phyloP scores from a whole-genome alignment of 306 rosid species.

The Fragaria ananassa region DNA sequence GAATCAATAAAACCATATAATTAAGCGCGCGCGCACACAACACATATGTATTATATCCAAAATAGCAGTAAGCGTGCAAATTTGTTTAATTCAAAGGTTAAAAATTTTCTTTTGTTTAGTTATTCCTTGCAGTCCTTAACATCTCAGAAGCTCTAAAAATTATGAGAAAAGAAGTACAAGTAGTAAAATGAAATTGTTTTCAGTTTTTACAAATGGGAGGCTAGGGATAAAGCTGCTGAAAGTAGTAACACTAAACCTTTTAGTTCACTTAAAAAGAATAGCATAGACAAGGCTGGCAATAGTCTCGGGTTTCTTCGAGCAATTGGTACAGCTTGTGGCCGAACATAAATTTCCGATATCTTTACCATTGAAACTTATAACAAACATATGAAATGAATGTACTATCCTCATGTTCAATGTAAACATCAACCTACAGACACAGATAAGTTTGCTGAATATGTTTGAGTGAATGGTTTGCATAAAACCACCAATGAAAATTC shows the following conservation, averaged over 20 bases:
- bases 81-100: not conserved
- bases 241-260: not conserved
- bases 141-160: not conserved
- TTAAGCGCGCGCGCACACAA: not conserved
- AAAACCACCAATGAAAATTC: not conserved
- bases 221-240: not conserved
- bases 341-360: constrained; percentile 72
- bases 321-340: constrained; percentile 77
- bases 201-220: not conserved
- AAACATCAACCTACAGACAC: not conserved
- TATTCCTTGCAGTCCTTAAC: not conserved
- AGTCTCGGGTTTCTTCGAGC: constrained; percentile 84
- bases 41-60: not conserved
- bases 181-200: not conserved
- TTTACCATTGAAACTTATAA: constrained; percentile 6
- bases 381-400: not conserved
- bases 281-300: constrained; percentile 81
- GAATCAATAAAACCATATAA: not conserved
- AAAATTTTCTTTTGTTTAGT: not conserved
- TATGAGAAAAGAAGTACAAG: not conserved
- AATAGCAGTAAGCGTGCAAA: not conserved
- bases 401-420: not conserved
- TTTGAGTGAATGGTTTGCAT: not conserved
- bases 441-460: not conserved
- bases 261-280: constrained; percentile 24